Conservation (phyloP, 768 basidiomycete genomes). For the Serendipita sp. region DNA sequence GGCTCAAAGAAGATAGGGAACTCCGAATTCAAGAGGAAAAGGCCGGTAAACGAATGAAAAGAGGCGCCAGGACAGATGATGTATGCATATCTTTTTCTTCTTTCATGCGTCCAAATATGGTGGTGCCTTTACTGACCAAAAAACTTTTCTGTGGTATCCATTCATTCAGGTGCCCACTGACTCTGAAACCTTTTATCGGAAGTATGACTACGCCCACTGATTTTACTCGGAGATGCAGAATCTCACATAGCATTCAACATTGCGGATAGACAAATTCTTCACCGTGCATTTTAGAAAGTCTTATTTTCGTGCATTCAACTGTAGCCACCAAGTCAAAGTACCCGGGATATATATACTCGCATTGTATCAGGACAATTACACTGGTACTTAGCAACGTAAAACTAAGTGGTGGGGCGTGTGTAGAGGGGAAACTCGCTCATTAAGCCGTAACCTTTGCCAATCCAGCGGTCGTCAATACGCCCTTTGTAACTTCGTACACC, state of each 20-base stretch:
- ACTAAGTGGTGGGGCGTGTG: no score
- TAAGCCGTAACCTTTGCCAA: background rate
- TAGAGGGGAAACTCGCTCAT: no score
- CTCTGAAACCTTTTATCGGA: constrained; percentile 73
- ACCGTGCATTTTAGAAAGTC: no score
- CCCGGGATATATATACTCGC: background rate
- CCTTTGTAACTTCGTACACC: constrained; percentile 20
- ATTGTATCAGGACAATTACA: no score
- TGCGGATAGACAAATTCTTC: no score
- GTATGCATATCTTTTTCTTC: constrained; percentile 22
- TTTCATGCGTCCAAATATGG: no score
- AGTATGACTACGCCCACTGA: constrained; percentile 27
- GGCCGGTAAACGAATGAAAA: constrained; percentile 33
- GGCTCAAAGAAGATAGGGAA: constrained; percentile 76
- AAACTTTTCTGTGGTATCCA: no score
- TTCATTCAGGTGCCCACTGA: constrained; percentile 42
- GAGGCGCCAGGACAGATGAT: constrained; percentile 44
- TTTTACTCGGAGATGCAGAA: background rate
- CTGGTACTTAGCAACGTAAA: no score
- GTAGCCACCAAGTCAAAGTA: background rate
- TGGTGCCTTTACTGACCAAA: no score
- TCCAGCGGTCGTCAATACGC: constrained; percentile 13
- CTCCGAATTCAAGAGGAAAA: constrained; percentile 43
- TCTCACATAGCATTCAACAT: no score
- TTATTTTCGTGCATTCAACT: background rate